Conservation (phyloP, 768 basidiomycete genomes). For the Tephrocybe rancida region DNA sequence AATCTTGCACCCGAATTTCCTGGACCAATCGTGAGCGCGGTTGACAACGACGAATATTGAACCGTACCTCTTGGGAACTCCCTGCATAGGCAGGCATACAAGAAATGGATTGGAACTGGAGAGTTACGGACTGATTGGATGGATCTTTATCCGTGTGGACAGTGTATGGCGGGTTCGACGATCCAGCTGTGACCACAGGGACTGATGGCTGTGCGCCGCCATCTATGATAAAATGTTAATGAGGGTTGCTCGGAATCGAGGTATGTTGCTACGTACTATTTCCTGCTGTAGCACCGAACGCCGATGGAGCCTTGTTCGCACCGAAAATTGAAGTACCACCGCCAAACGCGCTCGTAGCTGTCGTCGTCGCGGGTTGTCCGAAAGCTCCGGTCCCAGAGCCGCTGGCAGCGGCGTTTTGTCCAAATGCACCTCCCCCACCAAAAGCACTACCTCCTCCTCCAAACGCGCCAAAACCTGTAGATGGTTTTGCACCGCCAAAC, state of each 20-base stretch:
- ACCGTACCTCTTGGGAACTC: slow-evolving; percentile 71
- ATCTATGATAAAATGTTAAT: slow-evolving; percentile 8
- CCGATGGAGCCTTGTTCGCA: slow-evolving; percentile 37
- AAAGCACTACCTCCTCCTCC: slow-evolving; percentile 52
- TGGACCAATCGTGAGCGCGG: slow-evolving; percentile 25
- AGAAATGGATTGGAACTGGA: slow-evolving; percentile 83
- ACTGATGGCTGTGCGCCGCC: slow-evolving; percentile 19
- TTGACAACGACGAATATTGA: slow-evolving; percentile 15
- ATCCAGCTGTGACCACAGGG: slow-evolving; percentile 68
- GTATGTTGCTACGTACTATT: too few species aligned
- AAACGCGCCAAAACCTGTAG: slow-evolving; percentile 78
- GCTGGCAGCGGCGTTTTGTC: slow-evolving; percentile 35
- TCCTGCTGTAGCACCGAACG: slow-evolving; percentile 44
- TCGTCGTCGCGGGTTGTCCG: slow-evolving; percentile 48
- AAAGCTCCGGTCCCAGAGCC: slow-evolving; percentile 53
- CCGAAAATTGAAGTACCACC: slow-evolving; percentile 37
- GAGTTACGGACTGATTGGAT: slow-evolving; percentile 39
- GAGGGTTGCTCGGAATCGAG: background rate
- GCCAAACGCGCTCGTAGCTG: slow-evolving; percentile 49
- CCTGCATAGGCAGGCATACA: slow-evolving; percentile 80
- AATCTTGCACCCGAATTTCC: slow-evolving; percentile 81
- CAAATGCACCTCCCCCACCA: slow-evolving; percentile 51
- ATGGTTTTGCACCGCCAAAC: slow-evolving; percentile 71
- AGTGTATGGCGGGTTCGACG: slow-evolving; percentile 64
- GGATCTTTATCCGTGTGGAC: slow-evolving; percentile 69